Evolutionary conservation across 2,329 filamentous ascomycete genomes (phyloP), one percentile per base, ranked within the genome.

Genomic region (Trichoderma arundinaceum): DNA sequence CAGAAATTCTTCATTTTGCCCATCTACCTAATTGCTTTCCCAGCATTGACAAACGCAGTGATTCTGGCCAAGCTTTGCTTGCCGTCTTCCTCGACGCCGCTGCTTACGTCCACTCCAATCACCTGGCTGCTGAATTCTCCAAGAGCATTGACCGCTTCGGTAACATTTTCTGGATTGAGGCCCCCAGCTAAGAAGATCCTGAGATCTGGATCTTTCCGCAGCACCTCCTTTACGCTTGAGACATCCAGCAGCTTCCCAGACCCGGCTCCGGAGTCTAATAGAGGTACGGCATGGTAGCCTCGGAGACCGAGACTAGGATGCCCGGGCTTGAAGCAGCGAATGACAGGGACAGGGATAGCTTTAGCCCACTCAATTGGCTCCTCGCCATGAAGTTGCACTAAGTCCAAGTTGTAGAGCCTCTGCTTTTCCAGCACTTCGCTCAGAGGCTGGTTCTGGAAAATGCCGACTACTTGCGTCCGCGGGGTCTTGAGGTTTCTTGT

Each of bases 301-400:
- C 92, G 86, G 48, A 84, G 79, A 7, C 88, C 88, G 52, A 97
- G 81, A 0, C 89, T 91, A n/a, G 86, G 79, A 58, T 94, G 88
- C 2, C 84, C 86, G 0, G 93, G 92, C 61, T 88, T 88, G 79
- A 98, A 99, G 57, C 90, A 91, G 70, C 88, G 89, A 69, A 99
- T 88, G 5, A 99, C 94, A 0, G 95, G 95, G 0, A 97, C 93
- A 1, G 95, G 94, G 56, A 99, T 92, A n/a, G 91, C 79, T 52
- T 80, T 86, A 1, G 94, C 90, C 94, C 94, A 99, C 76, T 99
- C 95, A 4, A 97, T 73, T 2, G 95, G 94, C 75, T 99, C 96
- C 53, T 90, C 85, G 8, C 95, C 96, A 74, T 99, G 95, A 2
- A 99, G 85, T 75, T 99, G 95, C 7, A 99, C 92, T 61, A 97